Percentiles rank a stretch among this genome's conserved stretches.
Conservation (phyloP, 148 eudicot species). For the Spergularia bocconei region DNA sequence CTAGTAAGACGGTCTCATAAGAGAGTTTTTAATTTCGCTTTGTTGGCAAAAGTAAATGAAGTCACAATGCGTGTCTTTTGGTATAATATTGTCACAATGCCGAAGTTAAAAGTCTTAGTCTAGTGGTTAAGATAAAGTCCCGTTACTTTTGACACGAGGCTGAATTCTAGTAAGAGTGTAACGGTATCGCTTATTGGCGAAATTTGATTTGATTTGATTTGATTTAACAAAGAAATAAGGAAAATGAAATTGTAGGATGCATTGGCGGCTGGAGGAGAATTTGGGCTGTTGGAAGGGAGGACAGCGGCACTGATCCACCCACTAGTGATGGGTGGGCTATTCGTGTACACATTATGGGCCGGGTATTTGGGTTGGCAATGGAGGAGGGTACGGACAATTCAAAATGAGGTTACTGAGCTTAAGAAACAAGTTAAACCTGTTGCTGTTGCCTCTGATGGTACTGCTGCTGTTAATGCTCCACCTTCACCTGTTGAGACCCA, state of each 20-base stretch:
- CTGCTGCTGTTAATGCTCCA: constrained; percentile 36
- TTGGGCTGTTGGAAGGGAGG: constrained; percentile 93
- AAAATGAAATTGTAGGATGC: constrained; percentile 52
- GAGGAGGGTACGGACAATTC: constrained; percentile 76
- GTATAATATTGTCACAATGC: not conserved
- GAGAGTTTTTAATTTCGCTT: too few species aligned
- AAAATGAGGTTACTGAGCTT: constrained; percentile 74
- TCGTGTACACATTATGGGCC: constrained; percentile 70
- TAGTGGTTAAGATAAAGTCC: not conserved
- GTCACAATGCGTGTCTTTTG: too few species aligned
- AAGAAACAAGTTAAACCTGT: constrained; percentile 89
- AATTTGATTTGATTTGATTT: not conserved
- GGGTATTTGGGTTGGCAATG: constrained; percentile 99
- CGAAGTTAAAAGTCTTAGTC: not conserved
- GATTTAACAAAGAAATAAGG: too few species aligned
- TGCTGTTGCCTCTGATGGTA: constrained; percentile 74
- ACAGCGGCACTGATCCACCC: constrained; percentile 75
- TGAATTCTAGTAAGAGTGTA: too few species aligned
- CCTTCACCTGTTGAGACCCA: constrained; percentile 71
- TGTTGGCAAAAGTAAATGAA: too few species aligned
- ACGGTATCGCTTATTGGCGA: too few species aligned
- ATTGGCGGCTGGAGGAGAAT: constrained; percentile 74
- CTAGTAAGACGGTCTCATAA: too few species aligned
- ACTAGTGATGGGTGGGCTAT: constrained; percentile 68
- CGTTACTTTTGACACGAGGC: too few species aligned